Base-by-base conservation (phyloP, 2,329 filamentous ascomycete species). In the Diaporthe citriasiana region DNA sequence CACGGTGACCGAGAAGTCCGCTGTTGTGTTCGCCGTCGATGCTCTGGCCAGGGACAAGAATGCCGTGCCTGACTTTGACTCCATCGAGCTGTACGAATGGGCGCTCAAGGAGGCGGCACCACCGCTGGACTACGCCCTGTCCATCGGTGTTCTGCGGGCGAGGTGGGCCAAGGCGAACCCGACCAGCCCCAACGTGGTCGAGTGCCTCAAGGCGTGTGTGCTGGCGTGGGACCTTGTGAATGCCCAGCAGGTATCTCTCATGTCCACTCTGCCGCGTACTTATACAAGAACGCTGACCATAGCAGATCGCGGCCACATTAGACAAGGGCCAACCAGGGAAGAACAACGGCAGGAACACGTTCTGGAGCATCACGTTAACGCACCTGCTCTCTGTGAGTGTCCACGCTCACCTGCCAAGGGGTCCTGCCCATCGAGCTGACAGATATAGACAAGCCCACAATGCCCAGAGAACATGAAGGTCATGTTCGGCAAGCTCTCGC, bases 1-100 rank as follows among this genome's bases (percentile, higher is more conserved):
- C 76, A 85, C 87, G 59, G 83, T 87, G 0, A 76, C 77, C 2
- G 85, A 88, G 71, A 87, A 85, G 77, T 83, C 83, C 19, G 83
- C 83, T 0, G 86, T 85, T 3, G 81, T 86, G 40, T 81, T 84
- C 9, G 82, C 84, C 10, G 81, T 89, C 4, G 83, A 87, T 73
- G 83, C 84, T 70, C 84, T 86, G 74, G 81, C 89, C 74, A 84
- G 84, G 74, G 85, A 89, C 66, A 84, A 83, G 70, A 84, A 82
- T 5, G 81, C 82, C 15, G 79, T 89, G 70, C 85, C 85, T 59
- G 89, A 91, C 75, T 80, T 84, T 4, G 87, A 89, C 71, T 82
- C 83, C 17, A 79, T 91, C 13, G 88, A 89, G 74, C 82, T 91
- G 27, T 85, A 89, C 33, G 89, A 90, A 76, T 90, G 88, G 85